Evolutionary conservation across 2,329 filamentous ascomycete species (phyloP), one percentile per base, ranked within the genome.

Genomic region (Fusarium vanettenii): DNA sequence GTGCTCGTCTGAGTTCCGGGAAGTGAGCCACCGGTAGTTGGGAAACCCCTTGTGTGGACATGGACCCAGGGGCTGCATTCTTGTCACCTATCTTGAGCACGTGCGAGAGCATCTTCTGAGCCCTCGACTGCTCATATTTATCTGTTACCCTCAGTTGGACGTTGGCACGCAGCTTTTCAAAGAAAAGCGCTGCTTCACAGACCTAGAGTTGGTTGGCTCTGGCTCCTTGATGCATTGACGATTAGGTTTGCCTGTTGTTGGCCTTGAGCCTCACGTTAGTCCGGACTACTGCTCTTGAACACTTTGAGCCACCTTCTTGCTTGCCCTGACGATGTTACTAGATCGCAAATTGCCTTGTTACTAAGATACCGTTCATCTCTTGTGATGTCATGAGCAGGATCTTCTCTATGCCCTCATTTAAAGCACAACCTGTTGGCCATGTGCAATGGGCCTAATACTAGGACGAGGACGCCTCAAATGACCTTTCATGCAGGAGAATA

Each of bases 1-100:
- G 92, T 95, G 81, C 87, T 91, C 2, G 88, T 95, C 14, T 87
- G 92, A 33, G 89, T 94, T 70, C 78, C 94, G 50, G 85, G 77
- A 84, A 87, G 55, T 90, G 92, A 0, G 86, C 90, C 45, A 84
- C 82, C 83, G 2, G 83, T 85, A 33, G 89, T 92, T 64, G 81
- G 86, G 68, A 75, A 83, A 13, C 88, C 92, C 73, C 81, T 94
- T 16, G 86, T 91, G 76, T 82, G 86, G 5, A 86, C 94, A 2
- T 91, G 89, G 73, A 88, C 91, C 59, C 83, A 8, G 92, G 92
- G 1, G 87, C 93, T 74, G 74, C 78, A 5, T 83, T 9, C n/a
- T 57, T 85, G 8, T 83, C 83, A 20, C 89, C 95, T 9, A 92
- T 91, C 69, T 91, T 94, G 84, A 18, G 45, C 2, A 6, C 16